Evolutionary conservation across 371 early-diverging fungal species (phyloP), one percentile per base, ranked within the genome.

Genomic region (Dentiscutata heterogama): DNA sequence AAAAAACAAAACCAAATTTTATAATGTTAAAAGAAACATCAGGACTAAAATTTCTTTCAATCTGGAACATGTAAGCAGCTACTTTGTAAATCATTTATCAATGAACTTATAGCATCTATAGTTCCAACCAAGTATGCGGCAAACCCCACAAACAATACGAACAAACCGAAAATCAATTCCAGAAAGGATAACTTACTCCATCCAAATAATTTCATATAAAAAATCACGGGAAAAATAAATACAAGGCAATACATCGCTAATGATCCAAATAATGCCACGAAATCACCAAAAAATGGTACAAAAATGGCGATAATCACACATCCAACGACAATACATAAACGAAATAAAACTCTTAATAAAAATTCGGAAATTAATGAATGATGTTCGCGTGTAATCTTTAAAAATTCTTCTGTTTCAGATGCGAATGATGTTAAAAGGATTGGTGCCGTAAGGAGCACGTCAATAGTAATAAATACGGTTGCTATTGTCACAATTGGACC

Each of bases 261-360:
- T 1, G 96, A 93, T 39, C 97, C 97, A 50, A 97, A 83, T 27
- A 97, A 86, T 16, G 94, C 90, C 94, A 96, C 95, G 73, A 96
- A 88, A 83, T 93, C 91, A 1, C 31, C 92, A 86, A 97, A 96
- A 86, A 91, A 93, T 22, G 96, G 95, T 14, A 97, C 89, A 70
- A 89, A 85, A 78, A 94, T 86, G 0, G 95, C 95, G 79, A 94
- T 84, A 18, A 82, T 29, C 8, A 91, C 87, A 10, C 88, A 89
- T 70, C 92, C 83, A 39, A 90, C 50, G 20, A 86, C 83, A 83
- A 91, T 84, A 61, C 92, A 86, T 3, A 90, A 88, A 42, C 96
- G 92, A 60, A 94, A 83, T 22, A 85, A 25, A 14, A 89, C 88
- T 39, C 94, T 92, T 78, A 87, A 87, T 42, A 90, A 2, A 80